Base-by-base conservation (phyloP, 2,329 filamentous ascomycete genomes). In the Alternaria consortialis region DNA sequence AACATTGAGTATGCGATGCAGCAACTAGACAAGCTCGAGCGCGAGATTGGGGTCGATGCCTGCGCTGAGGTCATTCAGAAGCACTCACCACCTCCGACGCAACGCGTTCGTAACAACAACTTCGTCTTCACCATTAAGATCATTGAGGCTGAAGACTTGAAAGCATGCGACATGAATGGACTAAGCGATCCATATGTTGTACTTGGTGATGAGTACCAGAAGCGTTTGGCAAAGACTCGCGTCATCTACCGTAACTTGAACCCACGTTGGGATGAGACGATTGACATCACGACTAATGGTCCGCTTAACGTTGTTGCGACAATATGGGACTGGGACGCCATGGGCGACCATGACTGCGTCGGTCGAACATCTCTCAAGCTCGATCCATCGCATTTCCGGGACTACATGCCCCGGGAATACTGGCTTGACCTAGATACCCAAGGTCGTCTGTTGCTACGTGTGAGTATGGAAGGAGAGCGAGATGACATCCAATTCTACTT, bases 51-150 rank as follows among this genome's bases (percentile, higher is more conserved):
- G 71, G 93, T 97, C 12, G 95, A 99, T 76, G 90, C 87, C 11
- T 97, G 93, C 73, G 94, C 94, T 3, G 89, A 91, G 53, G 88
- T 97, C 15, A 87, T 99, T 52, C 88, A 90, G 47, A 89, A 87
- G 71, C 84, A 91, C 64, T 88, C 92, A 27, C 92, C 92, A 8
- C 90, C 91, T 1, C 84, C 87, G 54, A 88, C 88, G n/a, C 86
- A 88, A 62, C 85, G 85, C 73, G 84, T 87, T 58, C 88, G 88
- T 70, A 90, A 88, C 71, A 91, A 88, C 64, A 97, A 96, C 76
- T 98, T 97, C 76, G 94, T 97, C 56, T 99, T 99, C 80, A 98
- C 95, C 0, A 94, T 99, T 80, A 99, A 99, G 81, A 94, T 99
- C 60, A 94, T 99, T 27, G 95, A 99, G 80, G 95, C 92, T 8